Conservation (phyloP, 2,329 filamentous ascomycete species). For the Tolypocladium guangdongense region DNA sequence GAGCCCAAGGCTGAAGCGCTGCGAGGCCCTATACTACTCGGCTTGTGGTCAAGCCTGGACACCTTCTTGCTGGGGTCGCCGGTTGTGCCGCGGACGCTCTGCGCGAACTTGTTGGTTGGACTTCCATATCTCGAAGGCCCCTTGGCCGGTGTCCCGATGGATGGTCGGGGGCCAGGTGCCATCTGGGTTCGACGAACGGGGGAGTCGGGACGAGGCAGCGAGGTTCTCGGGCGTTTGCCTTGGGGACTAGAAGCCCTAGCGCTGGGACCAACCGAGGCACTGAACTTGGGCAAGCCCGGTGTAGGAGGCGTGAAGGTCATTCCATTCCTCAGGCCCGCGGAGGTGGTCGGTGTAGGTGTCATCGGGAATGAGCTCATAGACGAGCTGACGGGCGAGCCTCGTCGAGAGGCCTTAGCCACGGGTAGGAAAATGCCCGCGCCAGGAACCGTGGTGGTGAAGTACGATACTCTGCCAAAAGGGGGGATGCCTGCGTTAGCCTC, state of each 20-base stretch:
- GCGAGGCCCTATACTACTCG: slow-evolving; percentile 41
- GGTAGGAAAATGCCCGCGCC: slow-evolving; percentile 93
- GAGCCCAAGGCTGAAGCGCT: slow-evolving; percentile 50
- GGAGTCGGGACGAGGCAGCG: slow-evolving; percentile 80
- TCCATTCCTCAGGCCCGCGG: slow-evolving; percentile 40
- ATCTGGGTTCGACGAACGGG: slow-evolving; percentile 61
- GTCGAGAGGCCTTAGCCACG: slow-evolving; percentile 65
- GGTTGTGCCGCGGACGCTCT: slow-evolving; percentile 50
- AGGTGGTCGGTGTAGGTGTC: slow-evolving; percentile 58
- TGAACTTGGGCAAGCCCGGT: slow-evolving; percentile 65
- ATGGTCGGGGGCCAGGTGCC: slow-evolving; percentile 47
- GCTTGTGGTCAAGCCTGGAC: slow-evolving; percentile 36
- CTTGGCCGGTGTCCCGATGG: slow-evolving; percentile 35
- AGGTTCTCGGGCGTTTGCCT: slow-evolving; percentile 61
- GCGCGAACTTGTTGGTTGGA: slow-evolving; percentile 47
- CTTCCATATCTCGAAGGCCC: slow-evolving; percentile 23
- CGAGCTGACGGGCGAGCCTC: slow-evolving; percentile 41
- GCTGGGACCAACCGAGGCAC: slow-evolving; percentile 73
- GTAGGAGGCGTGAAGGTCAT: slow-evolving; percentile 53
- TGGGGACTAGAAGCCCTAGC: slow-evolving; percentile 57
- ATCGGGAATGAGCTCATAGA: slow-evolving; percentile 45
- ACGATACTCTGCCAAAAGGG: slow-evolving; percentile 42
- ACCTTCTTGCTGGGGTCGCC: slow-evolving; percentile 50
- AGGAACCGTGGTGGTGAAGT: slow-evolving; percentile 69
- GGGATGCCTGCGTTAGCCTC: not conserved